Conservation (phyloP, 179 eudicot genomes). For the Vitellaria paradoxa region DNA sequence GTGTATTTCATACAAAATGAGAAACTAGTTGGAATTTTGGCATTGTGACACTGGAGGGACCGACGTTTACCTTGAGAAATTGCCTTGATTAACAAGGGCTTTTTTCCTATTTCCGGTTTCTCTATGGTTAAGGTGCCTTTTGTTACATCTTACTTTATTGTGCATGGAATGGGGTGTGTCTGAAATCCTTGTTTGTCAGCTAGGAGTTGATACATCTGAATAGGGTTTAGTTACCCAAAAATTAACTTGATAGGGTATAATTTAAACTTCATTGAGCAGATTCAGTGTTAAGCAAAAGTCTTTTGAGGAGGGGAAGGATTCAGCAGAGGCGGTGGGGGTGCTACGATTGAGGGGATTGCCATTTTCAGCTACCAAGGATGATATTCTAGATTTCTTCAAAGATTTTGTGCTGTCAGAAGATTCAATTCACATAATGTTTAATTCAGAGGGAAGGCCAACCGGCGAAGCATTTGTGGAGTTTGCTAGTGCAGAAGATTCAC, state of each 20-base stretch:
- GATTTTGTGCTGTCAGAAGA: constrained; percentile 63
- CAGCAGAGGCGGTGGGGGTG: constrained; percentile 58
- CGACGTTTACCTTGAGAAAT: neutral
- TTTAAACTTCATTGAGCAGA: neutral
- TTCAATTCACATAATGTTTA: constrained; percentile 56
- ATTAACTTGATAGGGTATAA: neutral
- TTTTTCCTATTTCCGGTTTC: neutral
- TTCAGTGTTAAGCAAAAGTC: constrained; percentile 4
- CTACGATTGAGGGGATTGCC: constrained; percentile 86
- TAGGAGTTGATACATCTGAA: neutral
- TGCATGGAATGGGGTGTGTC: neutral
- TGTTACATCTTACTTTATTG: neutral
- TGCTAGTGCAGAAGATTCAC: constrained; percentile 71
- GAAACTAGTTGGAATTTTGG: neutral
- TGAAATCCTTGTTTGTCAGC: neutral
- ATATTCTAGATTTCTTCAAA: constrained; percentile 64
- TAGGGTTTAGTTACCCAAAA: neutral
- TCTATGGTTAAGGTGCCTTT: neutral
- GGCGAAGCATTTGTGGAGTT: constrained; percentile 97
- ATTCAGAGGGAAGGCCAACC: constrained; percentile 68
- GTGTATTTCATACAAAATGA: neutral
- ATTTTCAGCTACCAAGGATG: constrained; percentile 71
- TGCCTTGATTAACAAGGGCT: neutral
- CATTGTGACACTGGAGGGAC: neutral
- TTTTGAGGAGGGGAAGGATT: constrained; percentile 40